phyloP scores from a whole-genome alignment of 768 basidiomycete genomes.

The Boletus vinaceobasis region DNA sequence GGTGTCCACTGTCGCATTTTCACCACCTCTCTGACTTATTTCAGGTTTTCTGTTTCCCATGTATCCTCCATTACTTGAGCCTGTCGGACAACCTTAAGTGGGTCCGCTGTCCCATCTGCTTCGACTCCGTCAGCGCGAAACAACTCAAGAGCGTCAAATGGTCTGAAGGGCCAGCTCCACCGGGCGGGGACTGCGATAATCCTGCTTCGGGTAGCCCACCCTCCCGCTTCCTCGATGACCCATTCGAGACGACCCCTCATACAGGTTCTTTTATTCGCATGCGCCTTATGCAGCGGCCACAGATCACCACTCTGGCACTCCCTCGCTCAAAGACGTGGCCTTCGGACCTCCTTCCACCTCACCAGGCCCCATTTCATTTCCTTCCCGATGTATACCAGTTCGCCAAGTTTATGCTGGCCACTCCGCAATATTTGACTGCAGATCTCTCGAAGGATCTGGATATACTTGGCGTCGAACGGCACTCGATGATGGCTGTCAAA shows the following conservation, averaged over 20 bases:
- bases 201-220: conserved; percentile 39
- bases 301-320: conserved; percentile 91
- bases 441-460: conserved; percentile 73
- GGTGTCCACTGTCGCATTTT: conserved; percentile 34
- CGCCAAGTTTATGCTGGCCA: conserved; percentile 95
- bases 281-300: conserved; percentile 90
- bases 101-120: conserved; percentile 94
- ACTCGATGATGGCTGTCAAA: conserved; percentile 56
- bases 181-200: conserved; percentile 30
- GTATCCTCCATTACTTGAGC: conserved; percentile 87
- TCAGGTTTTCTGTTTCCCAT: conserved; percentile 92
- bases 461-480: conserved; percentile 69
- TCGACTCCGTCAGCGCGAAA: conserved; percentile 85
- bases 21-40: conserved; percentile 14
- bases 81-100: conserved; percentile 80
- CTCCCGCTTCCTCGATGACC: conserved; percentile 38
- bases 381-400: conserved; percentile 85
- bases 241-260: conserved; percentile 40
- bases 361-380: conserved; percentile 95
- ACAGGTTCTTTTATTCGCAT: conserved; percentile 67
- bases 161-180: conserved; percentile 53
- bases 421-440: conserved; percentile 74
- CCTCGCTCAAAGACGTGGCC: conserved; percentile 93
- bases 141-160: conserved; percentile 94
- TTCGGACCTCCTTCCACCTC: conserved; percentile 85